Evolutionary conservation across 176 grass and related monocot species (phyloP), one percentile per base, ranked within the genome.

Genomic region (Avena insularis): DNA sequence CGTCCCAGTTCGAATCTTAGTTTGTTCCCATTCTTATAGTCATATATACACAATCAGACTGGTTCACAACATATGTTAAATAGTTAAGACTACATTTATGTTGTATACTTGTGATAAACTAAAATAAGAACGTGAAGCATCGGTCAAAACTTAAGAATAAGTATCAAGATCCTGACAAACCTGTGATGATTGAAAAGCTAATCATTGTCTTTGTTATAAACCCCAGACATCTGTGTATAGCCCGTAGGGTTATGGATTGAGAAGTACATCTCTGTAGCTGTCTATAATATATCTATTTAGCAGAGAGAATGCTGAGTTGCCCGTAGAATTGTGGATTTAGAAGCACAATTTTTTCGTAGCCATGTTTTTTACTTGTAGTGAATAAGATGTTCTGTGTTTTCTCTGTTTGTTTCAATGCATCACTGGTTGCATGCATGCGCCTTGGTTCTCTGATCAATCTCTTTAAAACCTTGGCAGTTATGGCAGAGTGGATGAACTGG

Each of bases 401-500:
- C 35, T 66, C 35, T 49, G 27, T 77, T 33, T 63, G 9, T 82
- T 71, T 48, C 4, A 13, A 0, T 77, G 33, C 36, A 59, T 69
- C 70, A 12, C 19, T 79, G 40, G 33, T 62, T 79, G 60, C n/a
- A 84, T 62, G 40, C 27, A 15, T 61, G 33, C 58, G 48, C 23
- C 11, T 15, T 12, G 12, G 63, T 67, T 27, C 29, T 38, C 49
- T 58, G 4, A 80, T 13, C 46, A 43, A 48, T 40, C 62, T 43
- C 50, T 84, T 64, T 4, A 82, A 75, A 87, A 77, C 59, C 87
- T 75, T 82, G 92, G 86, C 83, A 98, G 96, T 80, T 95, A 94
- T 76, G 96, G 96, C 61, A 95, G 93, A 88, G 87, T 94, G 40
- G 92, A 98, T 57, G 96, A 98, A 55, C 90, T 98, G 16, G 96